Conservation (phyloP, 2,329 filamentous ascomycete genomes). For the Sphaerulina musiva region DNA sequence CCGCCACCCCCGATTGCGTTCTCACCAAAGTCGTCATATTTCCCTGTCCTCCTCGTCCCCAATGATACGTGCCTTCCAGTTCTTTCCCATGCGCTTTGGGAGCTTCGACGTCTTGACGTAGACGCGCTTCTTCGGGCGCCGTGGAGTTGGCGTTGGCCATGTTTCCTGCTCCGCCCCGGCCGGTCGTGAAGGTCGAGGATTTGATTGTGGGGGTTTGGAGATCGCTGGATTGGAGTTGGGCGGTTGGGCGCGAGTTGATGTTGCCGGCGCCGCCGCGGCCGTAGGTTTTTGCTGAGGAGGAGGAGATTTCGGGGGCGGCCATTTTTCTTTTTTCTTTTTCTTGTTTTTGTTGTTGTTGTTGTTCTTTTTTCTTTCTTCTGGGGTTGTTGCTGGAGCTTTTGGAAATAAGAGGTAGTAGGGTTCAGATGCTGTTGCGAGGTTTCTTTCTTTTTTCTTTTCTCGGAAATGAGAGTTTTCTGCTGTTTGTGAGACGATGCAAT, state of each 20-base stretch:
- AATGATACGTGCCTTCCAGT: constrained; percentile 56
- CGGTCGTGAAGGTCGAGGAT: constrained; percentile 76
- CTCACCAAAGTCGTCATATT: not conserved
- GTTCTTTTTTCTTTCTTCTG: not conserved
- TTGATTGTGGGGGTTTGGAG: constrained; percentile 80
- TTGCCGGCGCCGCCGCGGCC: constrained; percentile 69
- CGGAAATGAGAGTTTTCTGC: too few relatives aligned
- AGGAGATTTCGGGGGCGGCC: not conserved
- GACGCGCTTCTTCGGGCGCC: constrained; percentile 61
- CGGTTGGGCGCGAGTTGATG: constrained; percentile 38
- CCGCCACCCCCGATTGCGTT: constrained; percentile 16
- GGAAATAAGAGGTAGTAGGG: too few relatives aligned
- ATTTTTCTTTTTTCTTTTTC: not conserved
- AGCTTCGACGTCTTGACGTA: constrained; percentile 74
- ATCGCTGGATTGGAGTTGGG: constrained; percentile 46
- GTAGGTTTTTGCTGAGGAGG: constrained; percentile 6
- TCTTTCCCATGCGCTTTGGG: constrained; percentile 43
- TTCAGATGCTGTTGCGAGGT: too few relatives aligned
- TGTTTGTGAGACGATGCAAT: not conserved
- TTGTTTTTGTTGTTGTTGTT: not conserved
- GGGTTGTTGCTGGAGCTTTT: too few relatives aligned
- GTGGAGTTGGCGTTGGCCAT: constrained; percentile 67
- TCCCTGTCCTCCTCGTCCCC: constrained; percentile 63
- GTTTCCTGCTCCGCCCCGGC: constrained; percentile 80
- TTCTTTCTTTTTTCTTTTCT: too few relatives aligned